Evolutionary conservation across 257 asterid genomes (phyloP).

Genomic region (Gentiana macrophylla): DNA sequence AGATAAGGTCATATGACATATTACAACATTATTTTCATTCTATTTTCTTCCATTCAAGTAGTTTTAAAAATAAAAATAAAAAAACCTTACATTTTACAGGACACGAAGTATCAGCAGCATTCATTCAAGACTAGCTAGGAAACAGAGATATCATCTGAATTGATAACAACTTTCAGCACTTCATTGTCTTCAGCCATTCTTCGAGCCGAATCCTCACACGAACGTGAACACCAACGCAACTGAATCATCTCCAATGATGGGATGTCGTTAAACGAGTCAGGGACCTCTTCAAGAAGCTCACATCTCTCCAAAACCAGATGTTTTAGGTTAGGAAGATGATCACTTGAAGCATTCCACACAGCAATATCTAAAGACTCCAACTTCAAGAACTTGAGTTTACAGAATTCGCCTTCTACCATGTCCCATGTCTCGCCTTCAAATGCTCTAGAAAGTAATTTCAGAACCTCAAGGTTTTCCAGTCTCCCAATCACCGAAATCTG

Average conservation of each 20-base stretch:
- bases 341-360: not conserved
- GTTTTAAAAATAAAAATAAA: too few species aligned
- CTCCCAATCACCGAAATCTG: not conserved
- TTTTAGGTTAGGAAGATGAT: not conserved
- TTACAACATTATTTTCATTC: too few species aligned
- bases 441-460: constrained; percentile 1
- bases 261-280: not conserved
- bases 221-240: not conserved
- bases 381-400: not conserved
- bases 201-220: not conserved
- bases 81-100: too few species aligned
- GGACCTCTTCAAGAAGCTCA: not conserved
- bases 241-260: not conserved
- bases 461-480: constrained; percentile 2
- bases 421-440: not conserved
- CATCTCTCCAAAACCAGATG: not conserved
- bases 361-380: not conserved
- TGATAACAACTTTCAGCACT: constrained; percentile 3
- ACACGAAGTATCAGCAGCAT: too few species aligned
- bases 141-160: not conserved
- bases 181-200: constrained; percentile 1
- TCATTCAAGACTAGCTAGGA: too few species aligned
- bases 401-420: not conserved
- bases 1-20: too few species aligned
- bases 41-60: too few species aligned